Base-by-base conservation (phyloP, 164 flowering plant species). In the Vitis labrusca region DNA sequence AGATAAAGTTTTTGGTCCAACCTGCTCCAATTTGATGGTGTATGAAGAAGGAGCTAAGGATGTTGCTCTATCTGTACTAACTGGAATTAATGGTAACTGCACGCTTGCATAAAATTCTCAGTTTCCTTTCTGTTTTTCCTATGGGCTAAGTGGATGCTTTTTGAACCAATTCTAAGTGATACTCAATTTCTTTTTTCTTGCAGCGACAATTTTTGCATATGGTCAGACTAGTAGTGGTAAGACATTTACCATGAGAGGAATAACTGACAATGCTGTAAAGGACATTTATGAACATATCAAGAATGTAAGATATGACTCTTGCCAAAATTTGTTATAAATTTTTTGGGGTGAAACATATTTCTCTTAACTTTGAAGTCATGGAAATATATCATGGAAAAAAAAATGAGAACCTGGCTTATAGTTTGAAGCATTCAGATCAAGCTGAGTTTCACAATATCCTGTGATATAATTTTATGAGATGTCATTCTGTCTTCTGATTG, bases 221-320 rank as follows among this genome's bases (percentile, higher is more conserved):
- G 97, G 97, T 66, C 97, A 92, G 74, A 92, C 92, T 59, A 84
- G 94, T 65, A 92, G 97, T 77, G 97, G 97, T 19, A 90, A 92
- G 83, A 92, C 97, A 68, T 89, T 68, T 78, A 92, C 96, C 67
- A 92, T 92, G 97, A 88, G 86, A 78, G 97, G 94, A 69, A 86
- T 92, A 55, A 78, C 90, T 54, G 95, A 88, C 66, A 74, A 79
- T 78, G 92, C 86, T 61, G 71, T 91, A 23, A 84, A 73, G 66
- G 97, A 92, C 83, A 90, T 92, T 13, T 90, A 77, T 71, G 82
- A 85, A 51, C 83, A 84, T 78, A 91, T 92, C 50, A 68, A 70
- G 60, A 78, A 68, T 66, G 97, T 92, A 80, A 81, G 89, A 61
- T 67, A 8, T 32, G 23, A 3, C 48, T 68, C 23, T 30, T 62